Evolutionary conservation across 2,329 filamentous ascomycete genomes (phyloP).

Genomic region (Fusarium nisikadoi): DNA sequence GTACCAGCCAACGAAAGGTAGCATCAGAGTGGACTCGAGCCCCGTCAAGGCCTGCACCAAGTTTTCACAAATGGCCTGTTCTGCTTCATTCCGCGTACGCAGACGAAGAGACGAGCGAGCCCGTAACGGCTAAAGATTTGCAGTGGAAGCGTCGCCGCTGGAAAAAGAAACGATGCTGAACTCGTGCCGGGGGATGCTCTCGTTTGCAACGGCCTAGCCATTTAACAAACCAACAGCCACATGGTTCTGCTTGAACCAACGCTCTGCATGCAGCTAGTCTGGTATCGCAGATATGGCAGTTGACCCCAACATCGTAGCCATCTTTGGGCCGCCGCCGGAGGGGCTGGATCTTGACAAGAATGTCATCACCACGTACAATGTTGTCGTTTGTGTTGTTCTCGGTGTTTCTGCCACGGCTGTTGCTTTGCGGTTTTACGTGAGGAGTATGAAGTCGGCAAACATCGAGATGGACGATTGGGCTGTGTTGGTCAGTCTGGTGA

Average conservation of each 20-base stretch:
- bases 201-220: background rate
- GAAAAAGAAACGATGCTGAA: background rate
- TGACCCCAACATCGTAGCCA: constrained; percentile 14
- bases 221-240: background rate
- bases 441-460: constrained; percentile 13
- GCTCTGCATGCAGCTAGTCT: background rate
- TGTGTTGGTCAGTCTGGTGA: constrained; percentile 4
- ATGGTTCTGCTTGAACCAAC: rapidly evolving
- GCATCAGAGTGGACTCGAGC: constrained; percentile 14
- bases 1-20: background rate
- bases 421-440: constrained; percentile 13
- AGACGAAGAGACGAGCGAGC: background rate
- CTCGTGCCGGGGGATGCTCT: too few relatives aligned
- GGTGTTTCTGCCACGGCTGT: background rate
- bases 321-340: constrained; percentile 11
- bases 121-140: background rate
- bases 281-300: background rate
- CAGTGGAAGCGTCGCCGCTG: background rate
- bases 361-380: background rate
- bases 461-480: constrained; percentile 21
- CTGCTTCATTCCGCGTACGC: background rate
- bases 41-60: background rate
- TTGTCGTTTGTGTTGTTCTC: constrained; percentile 4
- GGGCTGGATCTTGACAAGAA: background rate
- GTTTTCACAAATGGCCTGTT: constrained; percentile 10